Conservation (phyloP, 768 basidiomycete genomes). For the Macrocybe gigantea region DNA sequence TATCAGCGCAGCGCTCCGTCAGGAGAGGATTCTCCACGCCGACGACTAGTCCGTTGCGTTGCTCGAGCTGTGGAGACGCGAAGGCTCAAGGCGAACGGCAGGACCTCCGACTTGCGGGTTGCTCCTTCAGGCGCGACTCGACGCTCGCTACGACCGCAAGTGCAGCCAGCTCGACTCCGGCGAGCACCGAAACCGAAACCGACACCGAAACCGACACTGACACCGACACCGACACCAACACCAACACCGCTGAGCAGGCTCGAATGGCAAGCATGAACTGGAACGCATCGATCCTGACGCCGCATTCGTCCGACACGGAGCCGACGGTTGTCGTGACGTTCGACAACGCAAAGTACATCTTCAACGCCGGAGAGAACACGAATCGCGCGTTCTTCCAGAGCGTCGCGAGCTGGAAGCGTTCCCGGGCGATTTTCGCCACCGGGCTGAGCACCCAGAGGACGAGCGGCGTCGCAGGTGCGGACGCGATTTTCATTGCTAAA, state of each 20-base stretch:
- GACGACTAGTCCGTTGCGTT: too few relatives aligned
- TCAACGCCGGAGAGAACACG: slow-evolving; percentile 83
- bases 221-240: too few relatives aligned
- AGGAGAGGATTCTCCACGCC: too few relatives aligned
- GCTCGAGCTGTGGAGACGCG: too few relatives aligned
- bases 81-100: too few relatives aligned
- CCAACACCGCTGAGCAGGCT: too few relatives aligned
- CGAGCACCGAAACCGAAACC: too few relatives aligned
- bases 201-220: too few relatives aligned
- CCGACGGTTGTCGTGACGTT: slow-evolving; percentile 73
- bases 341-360: slow-evolving; percentile 76
- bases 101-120: slow-evolving; percentile 4
- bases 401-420: slow-evolving; percentile 56
- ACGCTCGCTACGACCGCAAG: too few relatives aligned
- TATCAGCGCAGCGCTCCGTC: too few relatives aligned
- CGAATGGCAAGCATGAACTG: slow-evolving; percentile 41
- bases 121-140: slow-evolving; percentile 7
- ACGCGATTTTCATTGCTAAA: background rate
- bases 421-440: slow-evolving; percentile 69
- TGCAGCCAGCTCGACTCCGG: too few relatives aligned
- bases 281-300: slow-evolving; percentile 55
- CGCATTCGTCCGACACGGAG: slow-evolving; percentile 71
- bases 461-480: slow-evolving; percentile 68
- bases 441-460: slow-evolving; percentile 54
- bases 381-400: slow-evolving; percentile 71